These are phyloP conservation scores for Eutrema heterophyllum DNA, from an alignment of 345 rosid species.

Conservation along the genomic window DNA sequence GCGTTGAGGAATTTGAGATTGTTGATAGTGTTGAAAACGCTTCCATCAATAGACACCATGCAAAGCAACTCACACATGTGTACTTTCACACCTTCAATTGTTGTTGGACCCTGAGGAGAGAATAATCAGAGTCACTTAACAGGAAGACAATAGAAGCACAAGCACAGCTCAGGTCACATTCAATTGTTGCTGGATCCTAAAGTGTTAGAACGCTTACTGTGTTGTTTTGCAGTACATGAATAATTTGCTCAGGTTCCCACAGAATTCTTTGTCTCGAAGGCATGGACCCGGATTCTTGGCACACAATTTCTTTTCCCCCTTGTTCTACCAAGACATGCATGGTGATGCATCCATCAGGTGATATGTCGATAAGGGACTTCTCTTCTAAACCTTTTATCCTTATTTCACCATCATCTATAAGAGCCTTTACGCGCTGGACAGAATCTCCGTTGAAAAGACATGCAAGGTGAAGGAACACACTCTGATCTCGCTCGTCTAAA, in stretches of 20 bases:
- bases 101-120: neutral
- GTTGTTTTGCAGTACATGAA: neutral
- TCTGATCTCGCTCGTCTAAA: neutral
- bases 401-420: neutral
- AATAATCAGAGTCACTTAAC: neutral
- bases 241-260: neutral
- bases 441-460: slow-evolving; percentile 25
- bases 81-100: neutral
- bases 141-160: neutral
- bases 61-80: slow-evolving; percentile 6
- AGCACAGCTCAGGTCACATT: neutral
- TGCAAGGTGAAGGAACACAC: slow-evolving; percentile 18
- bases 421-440: neutral
- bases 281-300: neutral
- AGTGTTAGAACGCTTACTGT: neutral
- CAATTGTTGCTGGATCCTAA: no score
- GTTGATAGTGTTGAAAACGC: neutral
- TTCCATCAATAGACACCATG: neutral
- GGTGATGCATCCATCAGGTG: neutral
- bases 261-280: neutral
- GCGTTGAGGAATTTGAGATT: slow-evolving; percentile 14
- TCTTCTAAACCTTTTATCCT: neutral
- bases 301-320: slow-evolving; percentile 17
- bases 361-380: slow-evolving; percentile 17
- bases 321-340: slow-evolving; percentile 22